phyloP scores from a whole-genome alignment of 2,329 filamentous ascomycete genomes.

The Xylariaceae sp. region DNA sequence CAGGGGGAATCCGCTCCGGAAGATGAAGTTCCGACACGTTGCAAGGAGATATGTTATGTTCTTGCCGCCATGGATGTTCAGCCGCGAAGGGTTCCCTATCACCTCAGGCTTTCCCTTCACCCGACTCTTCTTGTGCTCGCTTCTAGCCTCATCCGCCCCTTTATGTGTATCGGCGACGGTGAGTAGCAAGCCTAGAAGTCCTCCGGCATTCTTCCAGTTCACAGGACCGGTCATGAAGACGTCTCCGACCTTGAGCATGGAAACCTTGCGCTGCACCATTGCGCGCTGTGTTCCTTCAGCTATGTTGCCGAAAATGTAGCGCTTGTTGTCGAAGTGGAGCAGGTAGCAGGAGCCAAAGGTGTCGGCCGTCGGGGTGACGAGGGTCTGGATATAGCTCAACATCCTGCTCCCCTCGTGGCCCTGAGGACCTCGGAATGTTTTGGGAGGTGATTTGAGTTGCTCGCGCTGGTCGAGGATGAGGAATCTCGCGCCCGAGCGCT shows the following conservation, averaged over 20 bases:
- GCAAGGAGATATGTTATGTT: conserved; percentile 77
- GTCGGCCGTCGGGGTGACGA: conserved; percentile 80
- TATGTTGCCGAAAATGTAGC: conserved; percentile 79
- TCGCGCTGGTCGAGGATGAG: conserved; percentile 3
- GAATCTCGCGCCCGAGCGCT: conserved; percentile 4
- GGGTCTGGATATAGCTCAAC: conserved; percentile 66
- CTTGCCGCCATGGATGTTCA: conserved; percentile 70
- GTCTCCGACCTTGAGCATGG: conserved; percentile 60
- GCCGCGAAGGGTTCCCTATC: conserved; percentile 19
- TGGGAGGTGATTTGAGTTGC: too few relatives aligned
- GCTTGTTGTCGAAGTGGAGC: conserved; percentile 71
- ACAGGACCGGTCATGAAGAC: conserved; percentile 76
- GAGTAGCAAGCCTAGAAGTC: conserved; percentile 76
- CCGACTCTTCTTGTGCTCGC: conserved; percentile 16
- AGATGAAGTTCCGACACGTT: conserved; percentile 77
- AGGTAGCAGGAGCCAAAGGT: conserved; percentile 72
- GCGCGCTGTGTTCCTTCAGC: conserved; percentile 80
- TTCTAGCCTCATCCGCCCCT: conserved; percentile 33
- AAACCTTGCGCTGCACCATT: conserved; percentile 58
- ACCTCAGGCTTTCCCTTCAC: conserved; percentile 23
- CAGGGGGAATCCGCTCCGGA: conserved; percentile 75
- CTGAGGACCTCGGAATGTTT: too few relatives aligned
- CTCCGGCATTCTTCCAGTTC: conserved; percentile 70
- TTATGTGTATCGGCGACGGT: conserved; percentile 66
- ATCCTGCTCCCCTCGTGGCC: conserved; percentile 51